phyloP scores from a whole-genome alignment of 2,329 filamentous ascomycete species.

The Xylariaceae sp. region DNA sequence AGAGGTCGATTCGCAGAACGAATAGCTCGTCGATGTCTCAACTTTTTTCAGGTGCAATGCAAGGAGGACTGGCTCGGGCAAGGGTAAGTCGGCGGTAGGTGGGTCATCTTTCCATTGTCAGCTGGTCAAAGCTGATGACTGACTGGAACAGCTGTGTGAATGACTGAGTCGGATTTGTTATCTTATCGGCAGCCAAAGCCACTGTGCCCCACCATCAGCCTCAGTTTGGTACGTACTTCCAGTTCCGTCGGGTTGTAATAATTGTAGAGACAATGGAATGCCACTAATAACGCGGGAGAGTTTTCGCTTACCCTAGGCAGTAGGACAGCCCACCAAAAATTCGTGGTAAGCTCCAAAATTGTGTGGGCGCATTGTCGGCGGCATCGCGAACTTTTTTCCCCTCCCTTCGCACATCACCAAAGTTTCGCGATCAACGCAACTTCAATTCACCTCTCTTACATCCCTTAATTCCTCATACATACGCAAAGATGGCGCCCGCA shows the following conservation, averaged over 20 bases:
- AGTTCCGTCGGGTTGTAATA: too few species aligned
- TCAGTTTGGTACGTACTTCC: too few species aligned
- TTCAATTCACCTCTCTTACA: constrained; percentile 25
- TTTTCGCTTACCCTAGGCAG: constrained; percentile 20
- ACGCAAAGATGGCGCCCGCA: constrained; percentile 92
- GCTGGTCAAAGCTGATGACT: too few species aligned
- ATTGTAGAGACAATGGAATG: too few species aligned
- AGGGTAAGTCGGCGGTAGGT: too few species aligned
- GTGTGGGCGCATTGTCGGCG: constrained; percentile 10
- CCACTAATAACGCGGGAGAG: too few species aligned
- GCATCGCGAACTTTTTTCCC: constrained; percentile 43
- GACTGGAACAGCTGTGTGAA: too few species aligned
- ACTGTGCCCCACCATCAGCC: too few species aligned
- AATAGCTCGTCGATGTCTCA: background rate
- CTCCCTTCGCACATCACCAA: constrained; percentile 26
- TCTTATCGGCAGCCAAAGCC: too few species aligned
- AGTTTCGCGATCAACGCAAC: constrained; percentile 26
- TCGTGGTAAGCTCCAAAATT: constrained; percentile 20
- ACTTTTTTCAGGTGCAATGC: background rate
- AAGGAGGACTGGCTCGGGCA: too few species aligned
- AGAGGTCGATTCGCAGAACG: constrained; percentile 3
- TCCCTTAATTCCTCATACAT: constrained; percentile 38
- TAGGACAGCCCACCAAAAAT: constrained; percentile 19
- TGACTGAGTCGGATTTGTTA: too few species aligned
- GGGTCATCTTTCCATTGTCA: too few species aligned